These are phyloP conservation scores for Trametes hirsuta DNA, from an alignment of 1,284 basidiomycete species.

Conservation along the genomic window DNA sequence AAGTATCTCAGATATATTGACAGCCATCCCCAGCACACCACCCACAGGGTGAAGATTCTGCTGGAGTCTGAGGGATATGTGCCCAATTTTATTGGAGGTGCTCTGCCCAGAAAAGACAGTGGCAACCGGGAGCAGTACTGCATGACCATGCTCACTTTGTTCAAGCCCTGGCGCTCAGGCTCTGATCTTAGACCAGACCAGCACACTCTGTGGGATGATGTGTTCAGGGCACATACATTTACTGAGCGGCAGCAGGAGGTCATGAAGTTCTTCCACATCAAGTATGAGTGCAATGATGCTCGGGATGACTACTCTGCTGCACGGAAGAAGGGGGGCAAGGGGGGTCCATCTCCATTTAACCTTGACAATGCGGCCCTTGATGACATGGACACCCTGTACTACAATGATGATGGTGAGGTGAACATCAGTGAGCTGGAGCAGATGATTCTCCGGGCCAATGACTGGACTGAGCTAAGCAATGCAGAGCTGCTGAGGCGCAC, in stretches of 20 bases:
- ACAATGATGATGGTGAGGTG: not conserved
- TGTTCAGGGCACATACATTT: not conserved
- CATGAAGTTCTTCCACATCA: conserved; percentile 5
- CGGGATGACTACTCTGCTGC: conserved; percentile 4
- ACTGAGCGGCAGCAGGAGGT: not conserved
- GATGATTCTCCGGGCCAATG: not conserved
- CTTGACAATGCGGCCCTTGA: too few species aligned
- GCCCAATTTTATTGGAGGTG: too few species aligned
- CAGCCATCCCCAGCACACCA: too few species aligned
- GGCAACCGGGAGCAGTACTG: too few species aligned
- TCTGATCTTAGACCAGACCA: not conserved
- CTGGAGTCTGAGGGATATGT: too few species aligned
- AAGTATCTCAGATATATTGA: too few species aligned
- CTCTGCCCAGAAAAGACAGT: too few species aligned
- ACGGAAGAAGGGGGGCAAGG: too few species aligned
- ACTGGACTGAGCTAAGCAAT: not conserved
- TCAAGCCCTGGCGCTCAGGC: conserved; percentile 9
- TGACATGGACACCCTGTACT: not conserved
- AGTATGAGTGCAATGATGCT: conserved; percentile 9
- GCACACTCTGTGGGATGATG: not conserved
- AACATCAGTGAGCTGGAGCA: not conserved
- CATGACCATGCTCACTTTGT: not conserved
- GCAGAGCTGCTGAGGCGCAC: not conserved
- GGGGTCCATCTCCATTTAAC: too few species aligned
- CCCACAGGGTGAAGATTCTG: too few species aligned